These are phyloP conservation scores for Yarrowia hollandica DNA, from an alignment of 805 yeast genomes.

Conservation along the genomic window DNA sequence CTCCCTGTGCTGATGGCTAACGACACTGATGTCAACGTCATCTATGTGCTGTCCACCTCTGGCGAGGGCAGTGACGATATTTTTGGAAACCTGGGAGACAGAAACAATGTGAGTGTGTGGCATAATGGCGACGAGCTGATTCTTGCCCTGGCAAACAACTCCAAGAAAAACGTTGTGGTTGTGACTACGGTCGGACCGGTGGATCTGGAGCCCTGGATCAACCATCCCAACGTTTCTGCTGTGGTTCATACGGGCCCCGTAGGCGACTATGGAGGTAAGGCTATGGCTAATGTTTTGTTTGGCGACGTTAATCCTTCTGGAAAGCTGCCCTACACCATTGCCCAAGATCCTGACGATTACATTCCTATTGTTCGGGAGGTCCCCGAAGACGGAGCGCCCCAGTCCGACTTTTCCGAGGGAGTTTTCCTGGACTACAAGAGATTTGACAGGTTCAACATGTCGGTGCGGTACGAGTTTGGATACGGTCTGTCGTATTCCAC, in stretches of 20 bases:
- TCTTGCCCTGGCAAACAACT: conserved; percentile 49
- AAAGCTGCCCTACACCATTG: conserved; percentile 61
- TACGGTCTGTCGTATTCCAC: conserved; percentile 59
- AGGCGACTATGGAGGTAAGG: conserved; percentile 58
- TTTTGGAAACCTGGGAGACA: conserved; percentile 55
- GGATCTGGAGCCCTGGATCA: conserved; percentile 56
- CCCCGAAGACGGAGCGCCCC: conserved; percentile 43
- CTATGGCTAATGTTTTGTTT: conserved; percentile 57
- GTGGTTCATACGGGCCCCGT: conserved; percentile 57
- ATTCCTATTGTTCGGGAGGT: conserved; percentile 49
- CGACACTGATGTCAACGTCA: conserved; percentile 51
- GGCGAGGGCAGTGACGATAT: conserved; percentile 54
- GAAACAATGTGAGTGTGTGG: conserved; percentile 56
- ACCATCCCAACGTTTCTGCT: conserved; percentile 57
- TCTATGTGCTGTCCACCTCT: conserved; percentile 54
- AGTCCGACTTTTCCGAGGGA: conserved; percentile 44
- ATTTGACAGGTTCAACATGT: conserved; percentile 56
- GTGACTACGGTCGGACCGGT: conserved; percentile 62
- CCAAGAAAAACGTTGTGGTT: conserved; percentile 57
- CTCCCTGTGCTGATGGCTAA: background rate
- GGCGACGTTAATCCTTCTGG: conserved; percentile 68
- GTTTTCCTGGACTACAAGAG: conserved; percentile 57
- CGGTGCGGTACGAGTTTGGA: conserved; percentile 64
- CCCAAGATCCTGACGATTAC: conserved; percentile 52
- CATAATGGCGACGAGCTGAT: conserved; percentile 59